Conservation (phyloP, 768 basidiomycete species). For the Phlebiopsis gigantea region DNA sequence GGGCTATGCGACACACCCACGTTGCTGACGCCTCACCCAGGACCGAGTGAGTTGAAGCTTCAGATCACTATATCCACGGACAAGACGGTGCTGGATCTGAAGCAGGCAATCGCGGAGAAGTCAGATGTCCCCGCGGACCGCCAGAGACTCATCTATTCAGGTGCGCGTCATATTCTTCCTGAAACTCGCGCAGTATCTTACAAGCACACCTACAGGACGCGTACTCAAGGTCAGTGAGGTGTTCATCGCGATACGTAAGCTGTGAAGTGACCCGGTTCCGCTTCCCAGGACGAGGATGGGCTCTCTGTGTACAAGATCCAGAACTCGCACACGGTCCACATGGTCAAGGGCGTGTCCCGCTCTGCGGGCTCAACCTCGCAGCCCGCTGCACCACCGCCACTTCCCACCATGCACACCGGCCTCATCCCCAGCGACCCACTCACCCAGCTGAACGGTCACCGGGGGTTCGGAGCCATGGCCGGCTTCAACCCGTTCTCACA, state of each 20-base stretch:
- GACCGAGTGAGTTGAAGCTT: conserved; percentile 90
- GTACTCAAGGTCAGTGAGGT: conserved; percentile 56
- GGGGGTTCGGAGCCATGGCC: conserved; percentile 75
- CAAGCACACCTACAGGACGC: conserved; percentile 39
- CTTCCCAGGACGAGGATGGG: conserved; percentile 71
- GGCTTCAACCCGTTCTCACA: conserved; percentile 90
- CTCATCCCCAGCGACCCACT: conserved; percentile 86
- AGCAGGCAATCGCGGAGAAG: conserved; percentile 81
- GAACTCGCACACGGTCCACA: conserved; percentile 82
- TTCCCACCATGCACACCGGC: conserved; percentile 87
- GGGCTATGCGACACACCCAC: background rate
- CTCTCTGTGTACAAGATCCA: conserved; percentile 89
- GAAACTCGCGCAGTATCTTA: background rate
- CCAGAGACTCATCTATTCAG: conserved; percentile 91
- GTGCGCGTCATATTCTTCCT: conserved; percentile 33
- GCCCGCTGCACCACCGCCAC: conserved; percentile 42
- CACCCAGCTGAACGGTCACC: conserved; percentile 73
- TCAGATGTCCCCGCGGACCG: conserved; percentile 82
- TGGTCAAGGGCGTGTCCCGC: conserved; percentile 83
- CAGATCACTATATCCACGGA: conserved; percentile 75
- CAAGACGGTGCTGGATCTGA: conserved; percentile 88
- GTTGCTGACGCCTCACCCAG: conserved; percentile 29
- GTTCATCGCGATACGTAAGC: background rate
- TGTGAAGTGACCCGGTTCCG: conserved; percentile 5
- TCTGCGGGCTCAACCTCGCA: conserved; percentile 29